phyloP scores from a whole-genome alignment of 345 rosid genomes.

The Arabidopsis suecica region DNA sequence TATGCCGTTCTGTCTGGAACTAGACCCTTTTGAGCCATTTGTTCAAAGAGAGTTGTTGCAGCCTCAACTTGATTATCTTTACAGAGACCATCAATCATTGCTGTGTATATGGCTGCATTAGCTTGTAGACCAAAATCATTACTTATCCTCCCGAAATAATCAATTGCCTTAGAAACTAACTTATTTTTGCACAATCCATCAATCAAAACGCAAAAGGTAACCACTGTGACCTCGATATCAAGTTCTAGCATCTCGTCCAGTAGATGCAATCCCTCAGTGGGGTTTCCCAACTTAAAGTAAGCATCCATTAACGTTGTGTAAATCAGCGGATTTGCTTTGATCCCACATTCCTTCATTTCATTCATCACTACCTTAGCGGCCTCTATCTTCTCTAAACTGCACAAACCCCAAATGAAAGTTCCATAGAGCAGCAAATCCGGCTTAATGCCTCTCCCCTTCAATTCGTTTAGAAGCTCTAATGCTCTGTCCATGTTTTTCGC shows the following conservation, averaged over 20 bases:
- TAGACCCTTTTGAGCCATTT: constrained; percentile 55
- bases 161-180: constrained; percentile 59
- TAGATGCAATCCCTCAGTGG: constrained; percentile 54
- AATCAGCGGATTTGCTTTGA: constrained; percentile 54
- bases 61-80: constrained; percentile 60
- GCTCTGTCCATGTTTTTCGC: constrained; percentile 58
- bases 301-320: constrained; percentile 69
- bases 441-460: constrained; percentile 55
- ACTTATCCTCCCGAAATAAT: constrained; percentile 54
- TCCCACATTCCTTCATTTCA: constrained; percentile 61
- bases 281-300: constrained; percentile 62
- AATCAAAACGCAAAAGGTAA: constrained; percentile 69
- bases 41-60: constrained; percentile 55
- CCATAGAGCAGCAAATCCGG: constrained; percentile 66
- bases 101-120: constrained; percentile 66
- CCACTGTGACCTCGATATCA: constrained; percentile 60
- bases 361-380: constrained; percentile 52
- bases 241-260: constrained; percentile 55
- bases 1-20: constrained; percentile 61
- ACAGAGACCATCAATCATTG: constrained; percentile 75
- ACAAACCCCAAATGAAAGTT: constrained; percentile 68
- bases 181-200: constrained; percentile 77
- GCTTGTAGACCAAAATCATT: constrained; percentile 56
- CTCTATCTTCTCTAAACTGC: constrained; percentile 57
- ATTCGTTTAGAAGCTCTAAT: constrained; percentile 53